A percentile compares a stretch with the other conserved stretches of the same genome.
Evolutionary conservation across 2,329 filamentous ascomycete genomes (phyloP).

Genomic region (Graphilbum fragrans): DNA sequence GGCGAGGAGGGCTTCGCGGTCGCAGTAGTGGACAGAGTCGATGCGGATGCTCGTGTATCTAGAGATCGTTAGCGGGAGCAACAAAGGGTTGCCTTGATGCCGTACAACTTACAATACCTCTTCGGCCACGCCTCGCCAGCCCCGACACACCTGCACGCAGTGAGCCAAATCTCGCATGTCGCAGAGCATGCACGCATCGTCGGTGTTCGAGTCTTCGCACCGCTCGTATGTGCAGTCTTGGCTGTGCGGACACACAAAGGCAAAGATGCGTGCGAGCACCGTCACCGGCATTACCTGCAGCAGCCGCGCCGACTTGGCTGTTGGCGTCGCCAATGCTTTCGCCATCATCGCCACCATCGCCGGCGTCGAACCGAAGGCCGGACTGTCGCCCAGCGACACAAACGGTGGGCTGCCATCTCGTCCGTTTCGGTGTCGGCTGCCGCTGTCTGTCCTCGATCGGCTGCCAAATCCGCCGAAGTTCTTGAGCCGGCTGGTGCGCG

Average conservation of each 20-base stretch:
- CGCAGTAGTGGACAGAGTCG: slow-evolving; percentile 89
- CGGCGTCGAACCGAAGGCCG: too few species aligned
- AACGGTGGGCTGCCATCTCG: too few species aligned
- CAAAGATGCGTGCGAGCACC: slow-evolving; percentile 69
- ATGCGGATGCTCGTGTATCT: slow-evolving; percentile 87
- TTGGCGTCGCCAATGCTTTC: background rate
- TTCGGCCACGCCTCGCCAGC: slow-evolving; percentile 48
- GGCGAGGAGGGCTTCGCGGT: slow-evolving; percentile 68
- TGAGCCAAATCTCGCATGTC: slow-evolving; percentile 80
- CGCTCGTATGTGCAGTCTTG: slow-evolving; percentile 66
- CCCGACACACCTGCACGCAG: slow-evolving; percentile 60
- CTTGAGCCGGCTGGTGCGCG: too few species aligned
- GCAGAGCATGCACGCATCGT: slow-evolving; percentile 84
- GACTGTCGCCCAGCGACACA: too few species aligned
- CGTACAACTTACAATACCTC: slow-evolving; percentile 40
- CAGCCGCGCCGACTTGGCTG: slow-evolving; percentile 22
- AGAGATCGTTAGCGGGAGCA: slow-evolving; percentile 3
- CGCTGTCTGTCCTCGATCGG: background rate
- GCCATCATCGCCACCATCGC: too few species aligned
- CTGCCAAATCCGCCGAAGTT: background rate
- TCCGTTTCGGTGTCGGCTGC: background rate
- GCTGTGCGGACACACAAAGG: slow-evolving; percentile 72
- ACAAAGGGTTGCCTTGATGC: too few species aligned
- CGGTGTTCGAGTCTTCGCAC: slow-evolving; percentile 68
- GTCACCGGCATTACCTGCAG: slow-evolving; percentile 48